These are phyloP conservation scores for Aspergillus japonicus DNA, from an alignment of 2,329 filamentous ascomycete species.

Conservation along the genomic window DNA sequence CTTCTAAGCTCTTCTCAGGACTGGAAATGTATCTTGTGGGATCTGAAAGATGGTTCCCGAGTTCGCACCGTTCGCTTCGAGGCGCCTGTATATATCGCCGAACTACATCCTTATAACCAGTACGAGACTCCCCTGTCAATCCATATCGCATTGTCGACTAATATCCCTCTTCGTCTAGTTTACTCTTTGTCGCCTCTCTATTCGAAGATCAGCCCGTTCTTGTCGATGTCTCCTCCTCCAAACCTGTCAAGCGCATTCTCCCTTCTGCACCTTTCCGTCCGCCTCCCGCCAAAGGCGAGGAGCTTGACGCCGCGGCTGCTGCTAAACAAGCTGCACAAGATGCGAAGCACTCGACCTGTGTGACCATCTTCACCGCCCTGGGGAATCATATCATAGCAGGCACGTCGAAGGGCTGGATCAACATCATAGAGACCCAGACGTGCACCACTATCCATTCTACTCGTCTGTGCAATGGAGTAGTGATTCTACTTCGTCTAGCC, in stretches of 20 bases:
- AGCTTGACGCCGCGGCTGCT: slow-evolving; percentile 55
- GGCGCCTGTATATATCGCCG: slow-evolving; percentile 91
- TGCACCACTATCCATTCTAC: slow-evolving; percentile 84
- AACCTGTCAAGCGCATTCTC: slow-evolving; percentile 72
- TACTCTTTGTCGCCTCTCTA: slow-evolving; percentile 83
- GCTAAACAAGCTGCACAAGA: slow-evolving; percentile 90
- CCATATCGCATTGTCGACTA: slow-evolving; percentile 3
- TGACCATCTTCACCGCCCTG: slow-evolving; percentile 79
- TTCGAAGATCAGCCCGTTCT: slow-evolving; percentile 91
- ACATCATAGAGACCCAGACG: slow-evolving; percentile 83
- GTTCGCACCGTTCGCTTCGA: slow-evolving; percentile 86
- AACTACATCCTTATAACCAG: slow-evolving; percentile 89
- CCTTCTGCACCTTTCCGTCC: slow-evolving; percentile 79
- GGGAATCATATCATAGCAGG: slow-evolving; percentile 89
- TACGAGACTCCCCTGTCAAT: slow-evolving; percentile 45
- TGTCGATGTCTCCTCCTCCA: slow-evolving; percentile 71
- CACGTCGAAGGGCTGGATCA: slow-evolving; percentile 93
- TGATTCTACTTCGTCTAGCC: slow-evolving; percentile 83
- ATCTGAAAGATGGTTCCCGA: slow-evolving; percentile 70
- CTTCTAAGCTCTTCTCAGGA: slow-evolving; percentile 90
- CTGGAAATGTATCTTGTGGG: slow-evolving; percentile 96
- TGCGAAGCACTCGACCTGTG: slow-evolving; percentile 91
- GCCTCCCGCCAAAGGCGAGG: slow-evolving; percentile 64
- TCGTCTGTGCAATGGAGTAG: slow-evolving; percentile 80
- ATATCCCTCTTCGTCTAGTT: slow-evolving; percentile 47